Conservation (phyloP, 1,284 basidiomycete species). For the Irpex sp. region DNA sequence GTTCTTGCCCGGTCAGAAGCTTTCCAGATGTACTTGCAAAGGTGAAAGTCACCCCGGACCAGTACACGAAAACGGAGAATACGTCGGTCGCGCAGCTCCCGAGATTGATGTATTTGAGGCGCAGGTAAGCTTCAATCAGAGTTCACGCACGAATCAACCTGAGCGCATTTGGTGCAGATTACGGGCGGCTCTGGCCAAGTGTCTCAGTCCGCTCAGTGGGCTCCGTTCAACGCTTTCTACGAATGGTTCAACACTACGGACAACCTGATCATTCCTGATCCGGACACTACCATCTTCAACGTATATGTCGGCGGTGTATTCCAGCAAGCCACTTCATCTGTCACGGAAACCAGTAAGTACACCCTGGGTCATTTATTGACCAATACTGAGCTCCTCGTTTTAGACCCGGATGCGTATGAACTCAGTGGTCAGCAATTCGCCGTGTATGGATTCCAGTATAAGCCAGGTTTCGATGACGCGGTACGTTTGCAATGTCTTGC, state of each 20-base stretch:
- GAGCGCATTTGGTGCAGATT: constrained; percentile 17
- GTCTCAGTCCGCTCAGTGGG: constrained; percentile 45
- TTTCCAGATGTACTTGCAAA: constrained; percentile 55
- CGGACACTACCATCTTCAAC: constrained; percentile 42
- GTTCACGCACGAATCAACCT: constrained; percentile 1
- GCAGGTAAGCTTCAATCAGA: constrained; percentile 34
- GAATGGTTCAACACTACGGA: constrained; percentile 40
- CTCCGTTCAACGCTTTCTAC: constrained; percentile 46
- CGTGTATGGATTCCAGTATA: constrained; percentile 64
- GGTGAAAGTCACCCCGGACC: constrained; percentile 57
- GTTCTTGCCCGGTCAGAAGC: constrained; percentile 44
- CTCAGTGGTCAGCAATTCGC: constrained; percentile 42
- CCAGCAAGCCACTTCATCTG: constrained; percentile 45
- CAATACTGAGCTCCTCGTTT: background rate
- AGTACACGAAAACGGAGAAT: constrained; percentile 43
- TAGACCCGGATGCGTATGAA: constrained; percentile 40
- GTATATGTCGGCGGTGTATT: constrained; percentile 49
- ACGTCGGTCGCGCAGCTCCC: constrained; percentile 47
- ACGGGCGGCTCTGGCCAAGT: constrained; percentile 31
- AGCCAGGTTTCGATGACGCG: constrained; percentile 38
- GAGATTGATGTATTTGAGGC: constrained; percentile 49
- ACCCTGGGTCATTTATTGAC: background rate
- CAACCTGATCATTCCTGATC: constrained; percentile 43
- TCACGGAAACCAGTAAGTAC: constrained; percentile 25
- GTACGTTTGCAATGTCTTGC: constrained; percentile 18